Evolutionary conservation across 345 rosid genomes (phyloP).

Genomic region (Salix arbutifolia): DNA sequence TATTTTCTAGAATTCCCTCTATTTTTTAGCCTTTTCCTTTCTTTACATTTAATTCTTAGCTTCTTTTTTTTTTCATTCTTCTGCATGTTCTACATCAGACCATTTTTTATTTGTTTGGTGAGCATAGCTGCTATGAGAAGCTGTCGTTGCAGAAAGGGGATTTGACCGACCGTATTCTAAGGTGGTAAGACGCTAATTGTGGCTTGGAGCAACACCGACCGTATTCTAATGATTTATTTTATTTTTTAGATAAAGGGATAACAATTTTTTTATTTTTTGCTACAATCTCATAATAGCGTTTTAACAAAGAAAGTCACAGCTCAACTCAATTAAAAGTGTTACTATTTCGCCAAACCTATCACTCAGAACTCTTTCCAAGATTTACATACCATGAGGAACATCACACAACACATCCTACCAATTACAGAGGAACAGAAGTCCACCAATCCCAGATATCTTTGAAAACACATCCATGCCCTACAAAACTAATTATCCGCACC

Average conservation of each 20-base stretch:
- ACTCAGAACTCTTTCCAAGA: neutral
- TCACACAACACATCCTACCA: neutral
- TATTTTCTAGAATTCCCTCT: too few species aligned
- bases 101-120: too few species aligned
- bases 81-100: too few species aligned
- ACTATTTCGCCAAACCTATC: neutral
- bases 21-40: too few species aligned
- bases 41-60: too few species aligned
- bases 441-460: neutral
- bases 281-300: neutral
- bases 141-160: too few species aligned
- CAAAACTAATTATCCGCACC: conserved; percentile 5
- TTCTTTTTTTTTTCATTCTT: too few species aligned
- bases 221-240: neutral
- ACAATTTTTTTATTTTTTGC: conserved; percentile 9
- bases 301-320: neutral
- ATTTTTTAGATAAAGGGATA: conserved; percentile 2
- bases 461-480: neutral
- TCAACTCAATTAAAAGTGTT: neutral
- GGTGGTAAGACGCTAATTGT: conserved; percentile 62
- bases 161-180: neutral
- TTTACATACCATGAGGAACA: neutral
- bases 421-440: neutral
- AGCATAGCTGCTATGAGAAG: too few species aligned
- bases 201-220: conserved; percentile 41